phyloP scores from a whole-genome alignment of 305 asterid species.

The Ajuga reptans region DNA sequence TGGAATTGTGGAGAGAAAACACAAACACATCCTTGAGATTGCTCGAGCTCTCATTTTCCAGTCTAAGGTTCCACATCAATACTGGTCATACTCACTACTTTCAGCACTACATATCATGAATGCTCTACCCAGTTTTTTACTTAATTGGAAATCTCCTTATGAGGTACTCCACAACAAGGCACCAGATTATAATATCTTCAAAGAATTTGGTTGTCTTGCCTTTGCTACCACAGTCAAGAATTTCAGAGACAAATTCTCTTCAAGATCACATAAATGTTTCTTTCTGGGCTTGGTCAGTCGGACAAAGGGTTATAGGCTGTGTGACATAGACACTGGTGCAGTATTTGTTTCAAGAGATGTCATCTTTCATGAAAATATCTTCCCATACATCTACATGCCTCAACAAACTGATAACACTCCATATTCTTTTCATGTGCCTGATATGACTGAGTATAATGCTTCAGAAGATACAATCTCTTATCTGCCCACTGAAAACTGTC shows the following conservation, averaged over 20 bases:
- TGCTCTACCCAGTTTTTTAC: not conserved
- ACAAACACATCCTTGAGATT: not conserved
- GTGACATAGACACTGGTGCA: accelerated
- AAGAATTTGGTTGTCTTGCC: not conserved
- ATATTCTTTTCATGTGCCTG: too few species aligned
- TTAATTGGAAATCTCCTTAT: not conserved
- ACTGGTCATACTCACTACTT: not conserved
- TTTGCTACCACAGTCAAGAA: not conserved
- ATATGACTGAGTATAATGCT: too few species aligned
- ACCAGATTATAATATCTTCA: not conserved
- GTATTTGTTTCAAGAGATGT: not conserved
- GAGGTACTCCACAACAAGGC: accelerated
- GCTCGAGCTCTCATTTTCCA: not conserved
- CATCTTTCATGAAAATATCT: not conserved
- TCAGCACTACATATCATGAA: not conserved
- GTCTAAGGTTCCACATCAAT: accelerated
- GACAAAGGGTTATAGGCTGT: not conserved
- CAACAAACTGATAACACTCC: too few species aligned
- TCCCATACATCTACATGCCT: not conserved
- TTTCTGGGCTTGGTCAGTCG: not conserved
- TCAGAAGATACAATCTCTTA: too few species aligned
- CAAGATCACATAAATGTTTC: not conserved
- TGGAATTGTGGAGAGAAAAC: not conserved
- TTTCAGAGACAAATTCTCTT: not conserved
- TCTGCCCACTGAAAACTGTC: too few species aligned